These are phyloP conservation scores for Parachaetomium inaequale DNA, from an alignment of 495 filamentous ascomycete genomes.

Conservation along the genomic window DNA sequence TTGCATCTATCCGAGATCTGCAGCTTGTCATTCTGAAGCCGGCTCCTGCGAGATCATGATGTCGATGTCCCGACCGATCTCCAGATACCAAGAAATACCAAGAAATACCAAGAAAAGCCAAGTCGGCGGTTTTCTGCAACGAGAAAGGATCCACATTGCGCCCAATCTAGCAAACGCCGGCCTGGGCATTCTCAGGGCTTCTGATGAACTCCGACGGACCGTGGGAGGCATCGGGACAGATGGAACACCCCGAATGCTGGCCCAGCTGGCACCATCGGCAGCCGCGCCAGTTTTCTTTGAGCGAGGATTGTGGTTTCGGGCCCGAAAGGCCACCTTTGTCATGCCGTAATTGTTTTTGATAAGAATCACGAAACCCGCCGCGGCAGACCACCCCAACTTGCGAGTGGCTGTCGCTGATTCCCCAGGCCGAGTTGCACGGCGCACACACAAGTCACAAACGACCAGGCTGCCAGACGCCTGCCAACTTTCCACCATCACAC, in stretches of 20 bases:
- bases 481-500: not conserved
- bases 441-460: not conserved
- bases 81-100: slow-evolving; percentile 14
- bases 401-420: not conserved
- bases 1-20: not conserved
- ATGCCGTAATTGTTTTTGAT: not conserved
- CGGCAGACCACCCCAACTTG: too few relatives aligned
- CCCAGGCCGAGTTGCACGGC: not conserved
- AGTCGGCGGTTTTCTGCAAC: slow-evolving; percentile 20
- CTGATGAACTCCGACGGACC: not conserved
- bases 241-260: not conserved
- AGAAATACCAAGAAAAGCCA: slow-evolving; percentile 18
- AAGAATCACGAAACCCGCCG: not conserved
- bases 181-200: not conserved
- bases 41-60: not conserved
- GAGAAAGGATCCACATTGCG: slow-evolving; percentile 14
- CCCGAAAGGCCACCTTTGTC: not conserved
- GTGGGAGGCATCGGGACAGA: not conserved
- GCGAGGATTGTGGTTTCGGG: not conserved
- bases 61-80: not conserved
- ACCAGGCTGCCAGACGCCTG: not conserved
- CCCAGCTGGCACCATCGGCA: not conserved
- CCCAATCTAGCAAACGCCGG: slow-evolving; percentile 11
- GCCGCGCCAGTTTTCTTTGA: not conserved
- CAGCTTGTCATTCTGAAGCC: not conserved